Percentiles rank a stretch among this genome's conserved stretches.
Conservation (phyloP, 164 flowering plant species). For the Buxus sempervirens region DNA sequence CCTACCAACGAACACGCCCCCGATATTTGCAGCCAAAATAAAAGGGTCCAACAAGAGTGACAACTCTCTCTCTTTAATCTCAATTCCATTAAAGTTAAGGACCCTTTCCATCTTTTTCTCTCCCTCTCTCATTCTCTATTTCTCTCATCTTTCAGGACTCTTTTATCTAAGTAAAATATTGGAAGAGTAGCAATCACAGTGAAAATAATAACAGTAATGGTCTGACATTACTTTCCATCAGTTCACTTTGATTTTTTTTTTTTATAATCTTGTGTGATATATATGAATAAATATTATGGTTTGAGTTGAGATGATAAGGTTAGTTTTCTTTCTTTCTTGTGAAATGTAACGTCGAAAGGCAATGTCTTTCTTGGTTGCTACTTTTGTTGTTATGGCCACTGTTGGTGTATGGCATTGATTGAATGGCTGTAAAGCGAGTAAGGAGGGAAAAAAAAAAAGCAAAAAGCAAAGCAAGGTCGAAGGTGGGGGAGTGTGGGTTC, state of each 20-base stretch:
- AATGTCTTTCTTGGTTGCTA: background rate
- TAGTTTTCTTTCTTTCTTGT: no score
- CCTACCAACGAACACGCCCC: slow-evolving; percentile 32
- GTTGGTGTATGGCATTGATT: background rate
- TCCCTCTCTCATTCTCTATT: background rate
- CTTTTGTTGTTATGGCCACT: background rate
- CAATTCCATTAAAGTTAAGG: slow-evolving; percentile 4
- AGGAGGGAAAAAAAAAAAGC: slow-evolving; percentile 11
- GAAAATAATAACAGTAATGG: background rate
- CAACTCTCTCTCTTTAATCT: slow-evolving; percentile 12
- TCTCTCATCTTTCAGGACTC: no score
- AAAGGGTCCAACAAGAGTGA: slow-evolving; percentile 24
- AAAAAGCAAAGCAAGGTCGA: slow-evolving; percentile 11
- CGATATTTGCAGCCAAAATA: slow-evolving; percentile 39
- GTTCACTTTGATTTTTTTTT: background rate
- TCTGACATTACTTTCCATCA: background rate
- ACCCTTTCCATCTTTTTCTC: slow-evolving; percentile 17
- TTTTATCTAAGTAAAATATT: no score
- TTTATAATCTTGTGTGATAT: background rate
- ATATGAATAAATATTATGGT: no score
- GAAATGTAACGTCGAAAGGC: no score
- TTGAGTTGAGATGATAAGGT: no score
- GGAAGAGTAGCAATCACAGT: slow-evolving; percentile 10
- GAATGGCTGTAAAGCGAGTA: slow-evolving; percentile 8
- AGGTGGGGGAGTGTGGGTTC: slow-evolving; percentile 37